Conservation (phyloP, 1,284 basidiomycete genomes). For the Gymnopus androsaceus region DNA sequence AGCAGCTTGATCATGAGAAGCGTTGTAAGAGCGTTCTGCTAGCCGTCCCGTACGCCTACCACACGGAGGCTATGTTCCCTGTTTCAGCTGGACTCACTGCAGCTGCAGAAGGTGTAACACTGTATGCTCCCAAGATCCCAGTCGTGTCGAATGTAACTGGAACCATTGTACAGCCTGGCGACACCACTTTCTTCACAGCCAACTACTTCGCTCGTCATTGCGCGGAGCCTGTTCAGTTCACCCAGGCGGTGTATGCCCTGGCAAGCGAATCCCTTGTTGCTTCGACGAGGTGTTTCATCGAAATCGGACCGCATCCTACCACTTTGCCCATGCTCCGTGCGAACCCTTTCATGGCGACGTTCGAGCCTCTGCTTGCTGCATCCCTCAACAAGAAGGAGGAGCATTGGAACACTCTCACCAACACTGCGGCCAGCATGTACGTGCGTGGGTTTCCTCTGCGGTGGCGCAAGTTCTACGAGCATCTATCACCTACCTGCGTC, state of each 20-base stretch:
- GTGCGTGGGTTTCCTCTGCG: constrained; percentile 38
- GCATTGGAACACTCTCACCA: constrained; percentile 45
- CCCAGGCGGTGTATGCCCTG: constrained; percentile 46
- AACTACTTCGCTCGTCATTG: constrained; percentile 65
- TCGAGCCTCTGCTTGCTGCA: constrained; percentile 43
- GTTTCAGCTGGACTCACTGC: constrained; percentile 48
- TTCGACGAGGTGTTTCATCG: constrained; percentile 53
- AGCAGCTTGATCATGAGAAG: constrained; percentile 37
- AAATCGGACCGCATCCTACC: constrained; percentile 64
- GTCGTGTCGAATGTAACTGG: constrained; percentile 63
- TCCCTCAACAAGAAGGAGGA: constrained; percentile 51
- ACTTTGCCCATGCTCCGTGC: constrained; percentile 57
- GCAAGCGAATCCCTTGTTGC: constrained; percentile 29
- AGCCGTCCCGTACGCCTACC: constrained; percentile 61
- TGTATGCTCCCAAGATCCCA: constrained; percentile 52
- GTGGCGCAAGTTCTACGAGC: constrained; percentile 59
- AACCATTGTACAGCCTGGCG: constrained; percentile 50
- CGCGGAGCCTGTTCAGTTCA: constrained; percentile 59
- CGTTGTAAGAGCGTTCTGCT: constrained; percentile 46
- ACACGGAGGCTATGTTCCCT: constrained; percentile 62
- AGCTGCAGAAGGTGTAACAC: constrained; percentile 37
- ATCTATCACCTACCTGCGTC: constrained; percentile 43
- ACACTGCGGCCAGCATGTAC: constrained; percentile 52
- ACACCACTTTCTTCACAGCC: constrained; percentile 46
- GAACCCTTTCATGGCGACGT: constrained; percentile 34